phyloP scores from a whole-genome alignment of 768 basidiomycete genomes.

The Pulveroboletus ravenelii region DNA sequence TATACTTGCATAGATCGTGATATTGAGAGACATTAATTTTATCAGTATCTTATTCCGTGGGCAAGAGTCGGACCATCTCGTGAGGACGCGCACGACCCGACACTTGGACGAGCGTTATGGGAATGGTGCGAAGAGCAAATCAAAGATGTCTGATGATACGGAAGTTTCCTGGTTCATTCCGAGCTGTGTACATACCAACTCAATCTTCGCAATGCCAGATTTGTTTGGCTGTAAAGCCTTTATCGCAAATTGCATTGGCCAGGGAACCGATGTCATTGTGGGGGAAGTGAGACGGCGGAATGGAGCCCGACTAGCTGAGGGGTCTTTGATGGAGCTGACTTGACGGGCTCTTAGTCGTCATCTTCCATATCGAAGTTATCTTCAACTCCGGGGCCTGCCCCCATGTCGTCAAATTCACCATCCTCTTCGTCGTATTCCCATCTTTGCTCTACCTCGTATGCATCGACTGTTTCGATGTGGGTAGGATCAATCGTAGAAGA shows the following conservation, averaged over 20 bases:
- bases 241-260: background rate
- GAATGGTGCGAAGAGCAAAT: constrained; percentile 35
- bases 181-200: background rate
- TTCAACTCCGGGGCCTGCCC: constrained; percentile 62
- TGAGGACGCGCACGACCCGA: constrained; percentile 17
- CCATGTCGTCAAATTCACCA: constrained; percentile 59
- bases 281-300: no score
- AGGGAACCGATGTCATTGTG: background rate
- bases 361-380: constrained; percentile 65
- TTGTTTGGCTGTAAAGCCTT: no score
- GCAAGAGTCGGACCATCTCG: constrained; percentile 26
- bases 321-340: background rate
- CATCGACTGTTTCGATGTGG: constrained; percentile 5
- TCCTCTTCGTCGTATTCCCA: constrained; percentile 42
- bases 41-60: constrained; percentile 34
- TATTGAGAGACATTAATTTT: background rate
- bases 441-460: constrained; percentile 23
- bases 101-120: constrained; percentile 29
- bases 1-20: background rate
- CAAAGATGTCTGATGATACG: constrained; percentile 14
- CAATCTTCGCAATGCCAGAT: background rate
- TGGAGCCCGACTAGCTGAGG: background rate
- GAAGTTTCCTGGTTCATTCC: background rate
- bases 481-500: background rate
- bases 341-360: constrained; percentile 37